Percentiles rank a stretch among this genome's conserved stretches.
Evolutionary conservation across 164 flowering plant species (phyloP).

Genomic region (Kingdonia uniflora): DNA sequence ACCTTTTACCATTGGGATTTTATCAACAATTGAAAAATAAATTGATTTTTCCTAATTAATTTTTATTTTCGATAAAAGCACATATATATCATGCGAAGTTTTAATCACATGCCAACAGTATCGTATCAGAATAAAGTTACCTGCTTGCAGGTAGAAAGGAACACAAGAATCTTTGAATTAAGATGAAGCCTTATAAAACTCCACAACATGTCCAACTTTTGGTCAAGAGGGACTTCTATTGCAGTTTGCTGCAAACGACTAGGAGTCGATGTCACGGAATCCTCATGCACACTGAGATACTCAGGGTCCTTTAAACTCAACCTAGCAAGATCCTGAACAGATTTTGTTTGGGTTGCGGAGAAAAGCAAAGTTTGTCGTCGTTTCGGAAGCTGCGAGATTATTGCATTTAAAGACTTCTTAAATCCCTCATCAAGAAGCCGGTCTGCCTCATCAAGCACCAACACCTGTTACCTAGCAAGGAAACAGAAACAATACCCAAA

Average conservation of each 20-base stretch:
- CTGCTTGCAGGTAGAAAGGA: conserved; percentile 86
- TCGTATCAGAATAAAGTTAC: no score
- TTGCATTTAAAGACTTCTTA: conserved; percentile 62
- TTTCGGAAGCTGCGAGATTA: conserved; percentile 80
- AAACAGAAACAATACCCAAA: conserved; percentile 21
- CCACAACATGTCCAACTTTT: conserved; percentile 88
- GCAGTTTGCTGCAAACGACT: conserved; percentile 58
- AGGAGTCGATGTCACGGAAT: conserved; percentile 79
- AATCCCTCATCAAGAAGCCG: conserved; percentile 81
- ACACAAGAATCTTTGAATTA: conserved; percentile 77
- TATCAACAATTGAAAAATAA: not conserved
- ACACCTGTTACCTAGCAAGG: conserved; percentile 55
- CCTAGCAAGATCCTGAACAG: conserved; percentile 92
- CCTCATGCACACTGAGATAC: conserved; percentile 84
- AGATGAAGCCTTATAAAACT: conserved; percentile 84
- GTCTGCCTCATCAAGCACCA: conserved; percentile 99
- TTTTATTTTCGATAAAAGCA: not conserved
- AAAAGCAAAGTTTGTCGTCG: conserved; percentile 82
- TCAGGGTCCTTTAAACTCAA: conserved; percentile 95
- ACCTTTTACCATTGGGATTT: no score
- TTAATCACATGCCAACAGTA: no score
- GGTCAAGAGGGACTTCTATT: conserved; percentile 65
- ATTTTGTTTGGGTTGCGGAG: conserved; percentile 94
- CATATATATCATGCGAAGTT: not conserved
- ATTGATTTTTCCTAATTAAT: not conserved